Evolutionary conservation across 495 filamentous ascomycete genomes (phyloP).

Genomic region (Daldinia bambusicola): DNA sequence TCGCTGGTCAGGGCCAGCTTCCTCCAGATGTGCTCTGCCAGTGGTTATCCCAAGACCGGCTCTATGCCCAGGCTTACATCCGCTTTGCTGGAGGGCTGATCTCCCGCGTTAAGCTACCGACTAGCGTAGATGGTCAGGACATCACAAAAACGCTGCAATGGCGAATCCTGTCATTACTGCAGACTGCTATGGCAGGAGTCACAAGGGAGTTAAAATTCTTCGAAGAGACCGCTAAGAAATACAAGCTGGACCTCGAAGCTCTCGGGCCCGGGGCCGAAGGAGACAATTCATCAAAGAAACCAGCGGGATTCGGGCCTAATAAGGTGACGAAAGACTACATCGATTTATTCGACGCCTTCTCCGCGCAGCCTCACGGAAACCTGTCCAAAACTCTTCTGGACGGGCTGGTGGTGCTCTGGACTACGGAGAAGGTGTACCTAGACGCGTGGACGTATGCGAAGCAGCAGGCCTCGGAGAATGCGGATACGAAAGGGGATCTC

Average conservation of each 20-base stretch:
- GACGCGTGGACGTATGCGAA: slow-evolving; percentile 68
- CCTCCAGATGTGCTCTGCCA: slow-evolving; percentile 64
- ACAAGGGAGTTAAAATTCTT: slow-evolving; percentile 75
- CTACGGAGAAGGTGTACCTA: slow-evolving; percentile 73
- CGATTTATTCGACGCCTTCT: slow-evolving; percentile 50
- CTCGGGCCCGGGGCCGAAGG: slow-evolving; percentile 47
- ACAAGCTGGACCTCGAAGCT: slow-evolving; percentile 65
- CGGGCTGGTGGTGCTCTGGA: slow-evolving; percentile 77
- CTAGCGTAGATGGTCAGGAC: slow-evolving; percentile 42
- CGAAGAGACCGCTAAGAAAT: slow-evolving; percentile 69
- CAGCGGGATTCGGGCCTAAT: slow-evolving; percentile 44
- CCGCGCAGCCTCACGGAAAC: slow-evolving; percentile 27
- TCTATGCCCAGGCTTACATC: slow-evolving; percentile 79
- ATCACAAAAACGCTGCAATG: slow-evolving; percentile 55
- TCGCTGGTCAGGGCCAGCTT: slow-evolving; percentile 71
- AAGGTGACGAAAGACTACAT: slow-evolving; percentile 48
- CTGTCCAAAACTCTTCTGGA: slow-evolving; percentile 59
- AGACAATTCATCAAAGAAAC: slow-evolving; percentile 30
- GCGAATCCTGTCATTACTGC: slow-evolving; percentile 69
- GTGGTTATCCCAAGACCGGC: slow-evolving; percentile 80
- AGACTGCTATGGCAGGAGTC: slow-evolving; percentile 70
- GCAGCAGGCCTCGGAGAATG: slow-evolving; percentile 22
- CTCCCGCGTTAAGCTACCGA: slow-evolving; percentile 68
- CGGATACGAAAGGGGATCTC: slow-evolving; percentile 51
- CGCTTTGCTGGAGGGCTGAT: slow-evolving; percentile 75